Conservation (phyloP, 2,329 filamentous ascomycete species). For the Ilyonectria sp. region DNA sequence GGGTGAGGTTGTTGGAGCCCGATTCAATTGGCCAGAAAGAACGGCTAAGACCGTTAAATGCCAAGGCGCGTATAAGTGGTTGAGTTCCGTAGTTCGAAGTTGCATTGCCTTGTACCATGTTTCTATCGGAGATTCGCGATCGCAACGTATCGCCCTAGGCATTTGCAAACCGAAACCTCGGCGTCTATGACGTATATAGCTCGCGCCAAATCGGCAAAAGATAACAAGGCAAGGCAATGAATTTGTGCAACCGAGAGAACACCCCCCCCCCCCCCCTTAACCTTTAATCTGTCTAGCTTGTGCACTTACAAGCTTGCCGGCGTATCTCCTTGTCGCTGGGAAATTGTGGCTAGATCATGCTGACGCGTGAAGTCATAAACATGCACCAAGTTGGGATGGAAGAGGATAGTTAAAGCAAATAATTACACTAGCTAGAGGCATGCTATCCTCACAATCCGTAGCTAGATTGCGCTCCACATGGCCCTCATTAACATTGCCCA, state of each 20-base stretch:
- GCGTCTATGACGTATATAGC: background rate
- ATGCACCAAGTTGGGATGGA: background rate
- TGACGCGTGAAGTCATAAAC: background rate
- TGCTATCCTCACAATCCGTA: slow-evolving; percentile 13
- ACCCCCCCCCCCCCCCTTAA: background rate
- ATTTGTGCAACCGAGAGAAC: background rate
- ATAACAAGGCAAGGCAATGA: background rate
- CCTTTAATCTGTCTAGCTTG: background rate
- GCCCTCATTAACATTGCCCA: slow-evolving; percentile 26
- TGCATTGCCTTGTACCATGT: slow-evolving; percentile 5
- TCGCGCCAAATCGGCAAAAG: background rate
- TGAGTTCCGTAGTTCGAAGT: slow-evolving; percentile 1
- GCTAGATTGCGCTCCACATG: slow-evolving; percentile 10
- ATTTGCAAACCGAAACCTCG: background rate
- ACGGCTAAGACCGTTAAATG: background rate
- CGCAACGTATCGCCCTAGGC: background rate
- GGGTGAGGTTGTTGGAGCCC: slow-evolving; percentile 14
- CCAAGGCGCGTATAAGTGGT: slow-evolving; percentile 7
- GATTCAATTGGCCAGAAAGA: slow-evolving; percentile 27
- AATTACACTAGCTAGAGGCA: slow-evolving; percentile 18
- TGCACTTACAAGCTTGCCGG: background rate
- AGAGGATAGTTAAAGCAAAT: slow-evolving; percentile 4
- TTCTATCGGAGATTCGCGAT: background rate
- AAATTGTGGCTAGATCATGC: background rate
- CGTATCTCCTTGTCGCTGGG: background rate